These are phyloP conservation scores for Rhynchospora tenuis DNA, from an alignment of 176 grass and related monocot genomes.

Conservation along the genomic window DNA sequence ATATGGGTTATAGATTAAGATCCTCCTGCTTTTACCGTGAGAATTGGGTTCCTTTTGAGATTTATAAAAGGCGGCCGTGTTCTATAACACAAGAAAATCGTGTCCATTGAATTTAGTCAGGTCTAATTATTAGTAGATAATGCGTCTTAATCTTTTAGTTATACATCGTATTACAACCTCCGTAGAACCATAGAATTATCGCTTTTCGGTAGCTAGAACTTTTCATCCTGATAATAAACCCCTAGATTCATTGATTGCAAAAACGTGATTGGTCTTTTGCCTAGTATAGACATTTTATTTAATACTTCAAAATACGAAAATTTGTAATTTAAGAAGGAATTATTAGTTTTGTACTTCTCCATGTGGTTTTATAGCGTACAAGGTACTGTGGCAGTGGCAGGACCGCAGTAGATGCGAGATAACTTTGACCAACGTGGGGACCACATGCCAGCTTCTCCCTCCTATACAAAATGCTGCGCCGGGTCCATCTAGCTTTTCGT, in stretches of 20 bases:
- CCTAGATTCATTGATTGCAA: neutral
- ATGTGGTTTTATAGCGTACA: no score
- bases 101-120: neutral
- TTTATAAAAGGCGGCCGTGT: neutral
- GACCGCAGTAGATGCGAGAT: neutral
- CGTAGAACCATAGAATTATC: neutral
- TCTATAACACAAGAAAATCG: neutral
- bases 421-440: neutral
- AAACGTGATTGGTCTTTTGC: neutral
- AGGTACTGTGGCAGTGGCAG: no score
- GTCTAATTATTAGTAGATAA: neutral
- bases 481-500: neutral
- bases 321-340: neutral
- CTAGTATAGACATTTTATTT: neutral
- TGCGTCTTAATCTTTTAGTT: slow-evolving; percentile 3
- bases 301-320: neutral
- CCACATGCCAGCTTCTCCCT: neutral
- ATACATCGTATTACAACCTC: neutral
- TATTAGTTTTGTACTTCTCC: neutral
- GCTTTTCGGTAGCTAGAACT: neutral
- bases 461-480: neutral
- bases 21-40: neutral
- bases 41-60: neutral
- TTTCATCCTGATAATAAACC: neutral
- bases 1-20: neutral